Conservation (phyloP, 2,329 filamentous ascomycete species). For the Neofusicoccum sp. region DNA sequence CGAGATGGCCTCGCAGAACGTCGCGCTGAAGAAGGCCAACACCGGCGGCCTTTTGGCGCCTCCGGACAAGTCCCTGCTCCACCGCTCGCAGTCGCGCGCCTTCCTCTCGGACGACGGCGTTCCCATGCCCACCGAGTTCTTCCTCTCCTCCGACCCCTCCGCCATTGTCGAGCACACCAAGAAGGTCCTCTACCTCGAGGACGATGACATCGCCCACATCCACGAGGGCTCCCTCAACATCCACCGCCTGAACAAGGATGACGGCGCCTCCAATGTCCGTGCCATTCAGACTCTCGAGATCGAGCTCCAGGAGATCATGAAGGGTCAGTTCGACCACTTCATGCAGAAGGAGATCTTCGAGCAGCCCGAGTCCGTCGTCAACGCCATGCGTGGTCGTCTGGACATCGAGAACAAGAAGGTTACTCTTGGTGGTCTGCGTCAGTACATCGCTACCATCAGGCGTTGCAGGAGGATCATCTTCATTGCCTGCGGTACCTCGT, state of each 20-base stretch:
- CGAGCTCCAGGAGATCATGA: slow-evolving; percentile 99
- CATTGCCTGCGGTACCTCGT: slow-evolving; percentile 97
- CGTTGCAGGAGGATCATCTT: slow-evolving; percentile 98
- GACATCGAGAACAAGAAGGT: slow-evolving; percentile 93
- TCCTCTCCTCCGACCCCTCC: slow-evolving; percentile 97
- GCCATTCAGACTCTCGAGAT: slow-evolving; percentile 98
- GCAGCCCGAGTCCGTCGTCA: slow-evolving; percentile 98
- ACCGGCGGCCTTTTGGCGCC: slow-evolving; percentile 67
- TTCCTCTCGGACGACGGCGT: slow-evolving; percentile 99
- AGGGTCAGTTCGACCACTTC: slow-evolving; percentile 99
- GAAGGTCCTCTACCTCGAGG: slow-evolving; percentile 99
- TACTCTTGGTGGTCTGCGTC: slow-evolving; percentile 91
- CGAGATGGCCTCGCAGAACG: slow-evolving; percentile 94
- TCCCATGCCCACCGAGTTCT: slow-evolving; percentile 98
- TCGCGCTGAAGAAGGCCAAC: slow-evolving; percentile 81
- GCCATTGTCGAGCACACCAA: slow-evolving; percentile 99
- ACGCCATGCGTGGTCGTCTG: slow-evolving; percentile 99
- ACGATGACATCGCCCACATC: slow-evolving; percentile 99
- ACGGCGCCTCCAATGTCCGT: slow-evolving; percentile 94
- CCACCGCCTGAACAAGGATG: slow-evolving; percentile 94
- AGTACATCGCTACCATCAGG: slow-evolving; percentile 95
- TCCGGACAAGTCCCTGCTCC: slow-evolving; percentile 95
- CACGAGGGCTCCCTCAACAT: slow-evolving; percentile 99
- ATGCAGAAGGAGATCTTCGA: slow-evolving; percentile 99
- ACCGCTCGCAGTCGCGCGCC: slow-evolving; percentile 96